phyloP scores from a whole-genome alignment of 2,329 filamentous ascomycete species.

The Fusarium bulbicola region DNA sequence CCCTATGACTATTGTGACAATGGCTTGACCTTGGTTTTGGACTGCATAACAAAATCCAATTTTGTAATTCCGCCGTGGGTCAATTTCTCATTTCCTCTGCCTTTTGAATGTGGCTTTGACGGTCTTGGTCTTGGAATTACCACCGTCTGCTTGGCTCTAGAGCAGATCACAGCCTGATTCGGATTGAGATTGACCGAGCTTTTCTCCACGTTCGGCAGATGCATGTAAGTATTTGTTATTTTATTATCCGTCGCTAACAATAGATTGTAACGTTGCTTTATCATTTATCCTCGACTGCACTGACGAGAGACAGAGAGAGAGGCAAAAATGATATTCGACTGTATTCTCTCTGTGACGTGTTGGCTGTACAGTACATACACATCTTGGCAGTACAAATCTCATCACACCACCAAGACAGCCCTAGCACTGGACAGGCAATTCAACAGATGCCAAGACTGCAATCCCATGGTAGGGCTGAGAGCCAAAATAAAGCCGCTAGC shows the following conservation, averaged over 20 bases:
- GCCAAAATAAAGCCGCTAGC: constrained; percentile 11
- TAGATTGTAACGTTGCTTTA: constrained; percentile 13
- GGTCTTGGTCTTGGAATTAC: background rate
- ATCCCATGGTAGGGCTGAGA: constrained; percentile 19
- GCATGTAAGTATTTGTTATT: constrained; percentile 12
- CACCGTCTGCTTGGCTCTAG: background rate
- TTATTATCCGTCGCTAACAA: background rate
- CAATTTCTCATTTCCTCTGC: constrained; percentile 15
- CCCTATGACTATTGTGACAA: background rate
- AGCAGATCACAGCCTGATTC: constrained; percentile 19
- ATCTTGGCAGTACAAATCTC: background rate
- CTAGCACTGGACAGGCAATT: constrained; percentile 17
- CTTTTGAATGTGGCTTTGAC: constrained; percentile 13
- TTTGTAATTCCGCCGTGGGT: background rate
- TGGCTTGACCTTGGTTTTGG: background rate
- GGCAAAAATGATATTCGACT: too few relatives aligned
- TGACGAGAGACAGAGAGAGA: background rate
- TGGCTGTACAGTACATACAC: background rate
- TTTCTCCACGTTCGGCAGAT: constrained; percentile 32
- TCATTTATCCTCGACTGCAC: background rate
- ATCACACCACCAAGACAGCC: constrained; percentile 8
- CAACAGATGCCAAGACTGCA: constrained; percentile 13
- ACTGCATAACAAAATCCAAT: background rate
- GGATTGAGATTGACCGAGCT: constrained; percentile 10
- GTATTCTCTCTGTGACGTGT: background rate